Base-by-base conservation (phyloP, 169 alveolate species). In the Plasmodium gonderi region DNA sequence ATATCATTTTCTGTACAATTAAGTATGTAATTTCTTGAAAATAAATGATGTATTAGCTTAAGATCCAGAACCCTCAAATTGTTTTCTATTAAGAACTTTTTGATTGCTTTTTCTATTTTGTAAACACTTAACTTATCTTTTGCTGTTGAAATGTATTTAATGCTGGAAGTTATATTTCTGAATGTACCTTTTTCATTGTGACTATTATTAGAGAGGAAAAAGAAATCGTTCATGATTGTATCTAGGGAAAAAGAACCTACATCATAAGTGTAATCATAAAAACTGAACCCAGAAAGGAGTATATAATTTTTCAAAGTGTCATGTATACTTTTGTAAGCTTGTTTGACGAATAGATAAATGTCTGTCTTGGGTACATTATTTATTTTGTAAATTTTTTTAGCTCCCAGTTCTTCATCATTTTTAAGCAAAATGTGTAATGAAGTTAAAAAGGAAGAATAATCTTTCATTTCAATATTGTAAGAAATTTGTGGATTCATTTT, bases 1-100 rank as follows among this genome's bases (percentile, higher is more conserved):
- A 83, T 6, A 49, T 83, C 92, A 47, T 47, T 38, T 72, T 83
- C 92, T 40, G 26, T 83, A 29, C 64, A 83, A 42, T 83, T 83
- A 26, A 83, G 42, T 17, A 83, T 31, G 11, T 14, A 12, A 72
- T 83, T 72, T 47, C 49, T 49, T 7, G 92, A 69, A 72, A 83
- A 83, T 4, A 83, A n/a, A 33, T 68, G 82, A 31, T 69, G 47
- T 2, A 83, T 20, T 69, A 83, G 38, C 29, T 69, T 83, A 1
- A 83, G 26, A 17, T 83, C 92, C 20, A 83, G 12, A 1, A 74
- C 83, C 40, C 64, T 36, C 26, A 83, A 29, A 14, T 83, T 47
- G 17, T 74, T 9, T 49, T 36, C 67, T 0, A 31, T n/a, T n/a
- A 83, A 42, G n/a, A 83, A 83, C 23, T 45, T 23, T 60, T 69